These are phyloP conservation scores for Penicillium sumatraense DNA, from an alignment of 2,329 filamentous ascomycete genomes.

Conservation along the genomic window DNA sequence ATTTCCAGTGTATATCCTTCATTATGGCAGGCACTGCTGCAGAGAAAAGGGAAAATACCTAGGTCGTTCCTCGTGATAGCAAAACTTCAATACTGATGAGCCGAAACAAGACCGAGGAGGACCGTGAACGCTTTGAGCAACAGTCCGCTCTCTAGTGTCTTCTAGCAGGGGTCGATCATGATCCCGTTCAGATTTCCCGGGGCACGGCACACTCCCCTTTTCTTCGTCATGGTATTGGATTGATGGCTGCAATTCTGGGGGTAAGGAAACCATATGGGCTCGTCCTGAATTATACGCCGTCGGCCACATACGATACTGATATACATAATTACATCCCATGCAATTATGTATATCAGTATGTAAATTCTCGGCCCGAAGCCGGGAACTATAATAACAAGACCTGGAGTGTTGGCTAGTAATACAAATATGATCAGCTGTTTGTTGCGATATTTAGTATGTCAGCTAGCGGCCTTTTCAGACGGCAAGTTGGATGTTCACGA, in stretches of 20 bases:
- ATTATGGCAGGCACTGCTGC: too few species aligned
- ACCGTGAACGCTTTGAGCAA: neutral
- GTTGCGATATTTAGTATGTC: too few species aligned
- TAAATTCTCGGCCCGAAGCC: conserved; percentile 5
- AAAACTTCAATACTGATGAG: neutral
- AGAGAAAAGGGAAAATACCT: neutral
- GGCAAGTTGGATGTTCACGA: too few species aligned
- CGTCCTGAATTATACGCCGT: neutral
- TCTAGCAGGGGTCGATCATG: neutral
- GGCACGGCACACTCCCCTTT: neutral
- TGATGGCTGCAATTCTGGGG: neutral
- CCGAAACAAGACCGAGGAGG: neutral
- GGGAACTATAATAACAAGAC: neutral
- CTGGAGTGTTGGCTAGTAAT: too few species aligned
- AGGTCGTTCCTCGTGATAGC: neutral
- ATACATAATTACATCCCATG: too few species aligned
- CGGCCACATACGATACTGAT: too few species aligned
- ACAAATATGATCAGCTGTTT: too few species aligned
- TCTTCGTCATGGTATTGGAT: neutral
- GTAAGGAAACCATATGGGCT: neutral
- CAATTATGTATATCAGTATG: too few species aligned
- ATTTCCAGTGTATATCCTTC: too few species aligned
- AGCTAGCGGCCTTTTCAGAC: too few species aligned
- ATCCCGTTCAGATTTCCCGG: neutral
- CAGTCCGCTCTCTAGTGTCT: conserved; percentile 1